phyloP scores from a whole-genome alignment of 345 rosid genomes.

The Orychophragmus violaceus region DNA sequence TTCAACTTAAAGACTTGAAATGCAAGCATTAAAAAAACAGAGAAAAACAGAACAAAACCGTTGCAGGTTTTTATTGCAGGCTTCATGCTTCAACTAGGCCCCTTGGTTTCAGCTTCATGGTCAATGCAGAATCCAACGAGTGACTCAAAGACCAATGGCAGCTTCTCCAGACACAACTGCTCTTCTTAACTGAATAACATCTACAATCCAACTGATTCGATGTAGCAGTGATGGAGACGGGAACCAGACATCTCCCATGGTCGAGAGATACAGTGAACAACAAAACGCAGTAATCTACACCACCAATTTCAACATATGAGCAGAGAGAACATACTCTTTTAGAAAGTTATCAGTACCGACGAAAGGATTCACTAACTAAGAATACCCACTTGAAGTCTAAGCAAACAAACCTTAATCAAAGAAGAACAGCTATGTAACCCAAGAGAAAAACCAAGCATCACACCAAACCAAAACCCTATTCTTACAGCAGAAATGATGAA shows the following conservation, averaged over 20 bases:
- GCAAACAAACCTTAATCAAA: not conserved
- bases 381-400: not conserved
- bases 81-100: too few species aligned
- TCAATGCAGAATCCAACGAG: conserved; percentile 15
- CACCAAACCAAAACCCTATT: not conserved
- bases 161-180: not conserved
- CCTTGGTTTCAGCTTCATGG: conserved; percentile 30
- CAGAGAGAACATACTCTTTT: not conserved
- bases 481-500: not conserved
- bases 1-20: too few species aligned
- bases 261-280: not conserved
- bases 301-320: not conserved
- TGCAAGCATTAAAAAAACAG: too few species aligned
- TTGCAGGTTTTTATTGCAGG: too few species aligned
- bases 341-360: too few species aligned
- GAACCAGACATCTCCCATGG: conserved; percentile 32
- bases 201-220: conserved; percentile 26
- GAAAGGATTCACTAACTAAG: not conserved
- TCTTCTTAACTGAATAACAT: not conserved
- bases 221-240: conserved; percentile 19
- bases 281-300: conserved; percentile 5
- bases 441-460: not conserved
- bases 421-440: not conserved
- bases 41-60: too few species aligned
- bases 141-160: not conserved